A percentile compares a stretch with the other conserved stretches of the same genome.
phyloP scores from a whole-genome alignment of 2,329 filamentous ascomycete species.

The Sclerotinia minor region DNA sequence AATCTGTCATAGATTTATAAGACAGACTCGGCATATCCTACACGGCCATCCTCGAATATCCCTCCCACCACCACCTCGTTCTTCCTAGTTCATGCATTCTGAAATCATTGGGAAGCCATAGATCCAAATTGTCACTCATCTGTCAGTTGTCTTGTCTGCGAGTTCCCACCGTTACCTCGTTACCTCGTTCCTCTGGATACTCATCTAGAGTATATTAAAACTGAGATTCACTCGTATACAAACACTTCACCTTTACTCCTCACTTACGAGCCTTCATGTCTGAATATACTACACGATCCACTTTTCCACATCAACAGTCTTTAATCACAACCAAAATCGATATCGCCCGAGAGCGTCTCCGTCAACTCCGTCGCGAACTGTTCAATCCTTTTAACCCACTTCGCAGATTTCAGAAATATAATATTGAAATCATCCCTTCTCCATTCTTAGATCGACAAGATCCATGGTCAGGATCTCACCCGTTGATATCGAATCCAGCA shows the following conservation, averaged over 20 bases:
- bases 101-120: background rate
- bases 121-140: background rate
- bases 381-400: conserved; percentile 28
- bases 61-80: background rate
- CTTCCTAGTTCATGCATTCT: background rate
- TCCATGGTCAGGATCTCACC: conserved; percentile 22
- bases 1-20: background rate
- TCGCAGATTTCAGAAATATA: conserved; percentile 26
- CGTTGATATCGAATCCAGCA: background rate
- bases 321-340: conserved; percentile 26
- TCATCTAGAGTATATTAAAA: background rate
- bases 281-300: conserved; percentile 27
- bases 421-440: conserved; percentile 27
- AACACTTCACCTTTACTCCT: conserved; percentile 14
- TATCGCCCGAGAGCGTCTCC: conserved; percentile 30
- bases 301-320: conserved; percentile 25
- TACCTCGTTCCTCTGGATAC: background rate
- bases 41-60: background rate
- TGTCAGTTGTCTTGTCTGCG: background rate
- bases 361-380: conserved; percentile 30
- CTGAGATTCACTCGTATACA: conserved; percentile 18
- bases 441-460: conserved; percentile 26
- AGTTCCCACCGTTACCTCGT: background rate
- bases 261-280: conserved; percentile 19
- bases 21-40: background rate